phyloP scores from a whole-genome alignment of 805 yeast species.

The Wickerhamomyces tratensis region DNA sequence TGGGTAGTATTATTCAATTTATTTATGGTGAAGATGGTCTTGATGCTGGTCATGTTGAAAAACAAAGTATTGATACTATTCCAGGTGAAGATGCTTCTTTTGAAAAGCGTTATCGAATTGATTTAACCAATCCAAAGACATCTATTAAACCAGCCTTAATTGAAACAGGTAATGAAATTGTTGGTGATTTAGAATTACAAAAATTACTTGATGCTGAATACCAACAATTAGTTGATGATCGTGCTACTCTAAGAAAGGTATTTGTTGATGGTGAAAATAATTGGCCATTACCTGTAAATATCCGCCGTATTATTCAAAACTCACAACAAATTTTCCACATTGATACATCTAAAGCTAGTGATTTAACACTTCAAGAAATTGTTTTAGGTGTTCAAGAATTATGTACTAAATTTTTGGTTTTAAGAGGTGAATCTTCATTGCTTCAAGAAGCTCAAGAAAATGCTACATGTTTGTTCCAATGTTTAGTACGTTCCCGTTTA shows the following conservation, averaged over 20 bases:
- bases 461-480: slow-evolving; percentile 84
- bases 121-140: slow-evolving; percentile 61
- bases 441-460: slow-evolving; percentile 82
- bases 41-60: slow-evolving; percentile 97
- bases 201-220: slow-evolving; percentile 76
- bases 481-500: slow-evolving; percentile 85
- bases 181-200: slow-evolving; percentile 84
- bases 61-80: slow-evolving; percentile 89
- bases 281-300: slow-evolving; percentile 97
- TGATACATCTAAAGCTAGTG: slow-evolving; percentile 85
- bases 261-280: slow-evolving; percentile 90
- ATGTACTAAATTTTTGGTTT: slow-evolving; percentile 57
- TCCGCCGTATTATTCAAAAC: slow-evolving; percentile 93
- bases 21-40: slow-evolving; percentile 98
- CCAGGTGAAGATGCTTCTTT: slow-evolving; percentile 86
- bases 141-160: slow-evolving; percentile 62
- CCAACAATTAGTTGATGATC: slow-evolving; percentile 65
- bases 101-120: slow-evolving; percentile 77
- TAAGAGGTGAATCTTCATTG: slow-evolving; percentile 73
- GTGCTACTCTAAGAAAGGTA: slow-evolving; percentile 71
- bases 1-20: slow-evolving; percentile 94
- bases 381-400: slow-evolving; percentile 62
- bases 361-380: slow-evolving; percentile 76
- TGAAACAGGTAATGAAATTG: slow-evolving; percentile 84
- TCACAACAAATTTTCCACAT: slow-evolving; percentile 95